These are phyloP conservation scores for Cutaneotrichosporon cavernicola DNA, from an alignment of 1,284 basidiomycete species.

Conservation along the genomic window DNA sequence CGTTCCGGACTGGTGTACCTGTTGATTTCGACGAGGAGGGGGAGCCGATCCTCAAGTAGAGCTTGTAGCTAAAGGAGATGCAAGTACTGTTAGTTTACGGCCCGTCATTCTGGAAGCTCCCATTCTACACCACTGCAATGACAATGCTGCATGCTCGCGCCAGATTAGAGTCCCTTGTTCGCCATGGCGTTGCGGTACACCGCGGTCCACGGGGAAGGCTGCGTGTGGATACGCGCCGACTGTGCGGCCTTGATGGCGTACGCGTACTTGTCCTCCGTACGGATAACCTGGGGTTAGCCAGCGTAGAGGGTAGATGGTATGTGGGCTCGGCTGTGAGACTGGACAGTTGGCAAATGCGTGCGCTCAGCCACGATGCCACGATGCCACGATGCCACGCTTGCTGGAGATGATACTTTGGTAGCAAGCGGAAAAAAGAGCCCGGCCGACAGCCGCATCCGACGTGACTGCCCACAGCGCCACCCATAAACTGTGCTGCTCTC, in stretches of 20 bases:
- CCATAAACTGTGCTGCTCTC: too few species aligned
- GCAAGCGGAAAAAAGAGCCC: not conserved
- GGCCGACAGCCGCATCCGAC: too few species aligned
- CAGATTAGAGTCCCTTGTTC: slow-evolving; percentile 6
- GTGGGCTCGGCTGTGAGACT: not conserved
- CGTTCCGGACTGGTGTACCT: slow-evolving; percentile 27
- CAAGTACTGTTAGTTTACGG: slow-evolving; percentile 8
- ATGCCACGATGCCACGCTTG: too few species aligned
- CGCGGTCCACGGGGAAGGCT: slow-evolving; percentile 7
- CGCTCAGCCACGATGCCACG: not conserved
- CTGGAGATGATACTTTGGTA: too few species aligned
- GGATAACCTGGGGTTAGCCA: slow-evolving; percentile 4
- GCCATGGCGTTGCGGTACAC: slow-evolving; percentile 10
- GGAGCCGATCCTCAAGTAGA: slow-evolving; percentile 27
- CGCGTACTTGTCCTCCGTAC: slow-evolving; percentile 12
- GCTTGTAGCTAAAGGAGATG: slow-evolving; percentile 9
- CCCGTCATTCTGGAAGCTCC: not conserved
- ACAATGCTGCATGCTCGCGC: slow-evolving; percentile 9
- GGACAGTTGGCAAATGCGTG: not conserved
- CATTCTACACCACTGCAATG: not conserved
- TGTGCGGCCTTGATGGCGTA: not conserved
- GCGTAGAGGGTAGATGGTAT: not conserved
- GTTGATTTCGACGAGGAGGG: slow-evolving; percentile 36
- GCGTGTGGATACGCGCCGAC: slow-evolving; percentile 4
- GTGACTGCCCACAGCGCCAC: too few species aligned